phyloP scores from a whole-genome alignment of 441 rosid species.

The Erodium moschatum region DNA sequence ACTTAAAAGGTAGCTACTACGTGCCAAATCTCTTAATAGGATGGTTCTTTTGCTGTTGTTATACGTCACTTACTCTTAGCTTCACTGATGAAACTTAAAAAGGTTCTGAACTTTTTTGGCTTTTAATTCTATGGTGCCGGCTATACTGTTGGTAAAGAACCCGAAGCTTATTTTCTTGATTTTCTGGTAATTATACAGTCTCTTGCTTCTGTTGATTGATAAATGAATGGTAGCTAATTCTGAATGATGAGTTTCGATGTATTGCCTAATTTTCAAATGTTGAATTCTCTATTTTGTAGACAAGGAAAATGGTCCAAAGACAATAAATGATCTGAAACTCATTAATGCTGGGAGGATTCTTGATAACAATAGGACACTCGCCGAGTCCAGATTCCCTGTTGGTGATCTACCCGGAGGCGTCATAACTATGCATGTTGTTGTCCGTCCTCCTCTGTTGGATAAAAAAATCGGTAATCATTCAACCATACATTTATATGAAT shows the following conservation, averaged over 20 bases:
- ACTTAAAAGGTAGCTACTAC: too few species aligned
- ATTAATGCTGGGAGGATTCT: slow-evolving; percentile 71
- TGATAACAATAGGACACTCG: slow-evolving; percentile 64
- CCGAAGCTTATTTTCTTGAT: too few species aligned
- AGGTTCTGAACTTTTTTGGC: not conserved
- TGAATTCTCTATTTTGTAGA: slow-evolving; percentile 28
- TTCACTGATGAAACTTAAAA: not conserved
- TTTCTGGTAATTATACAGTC: too few species aligned
- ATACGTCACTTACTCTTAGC: too few species aligned
- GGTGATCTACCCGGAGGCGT: slow-evolving; percentile 57
- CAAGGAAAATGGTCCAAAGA: slow-evolving; percentile 49
- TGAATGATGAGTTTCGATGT: not conserved
- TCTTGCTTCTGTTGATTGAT: not conserved
- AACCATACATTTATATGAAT: not conserved
- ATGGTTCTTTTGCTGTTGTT: not conserved
- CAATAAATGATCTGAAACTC: slow-evolving; percentile 56
- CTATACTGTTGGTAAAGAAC: not conserved
- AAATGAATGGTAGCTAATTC: not conserved
- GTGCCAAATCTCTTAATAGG: too few species aligned
- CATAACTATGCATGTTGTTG: slow-evolving; percentile 81
- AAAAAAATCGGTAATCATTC: slow-evolving; percentile 45
- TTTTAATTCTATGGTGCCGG: not conserved
- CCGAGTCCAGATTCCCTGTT: slow-evolving; percentile 56
- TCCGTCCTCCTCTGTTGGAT: slow-evolving; percentile 51
- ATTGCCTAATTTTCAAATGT: not conserved